phyloP scores from a whole-genome alignment of 83 land plant genomes.

The Thuja plicata region DNA sequence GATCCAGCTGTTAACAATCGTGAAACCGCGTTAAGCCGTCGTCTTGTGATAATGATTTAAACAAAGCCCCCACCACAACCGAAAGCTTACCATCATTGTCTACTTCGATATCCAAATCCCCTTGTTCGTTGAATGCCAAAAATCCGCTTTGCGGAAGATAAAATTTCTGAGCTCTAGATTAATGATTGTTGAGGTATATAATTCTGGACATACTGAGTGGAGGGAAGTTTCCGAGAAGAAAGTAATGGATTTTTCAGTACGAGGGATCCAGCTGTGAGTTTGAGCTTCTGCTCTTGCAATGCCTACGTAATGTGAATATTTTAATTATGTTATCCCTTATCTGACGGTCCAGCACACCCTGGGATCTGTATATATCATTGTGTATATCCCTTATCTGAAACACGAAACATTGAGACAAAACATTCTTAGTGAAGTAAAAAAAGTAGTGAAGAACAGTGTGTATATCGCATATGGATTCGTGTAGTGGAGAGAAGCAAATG shows the following conservation, averaged over 20 bases:
- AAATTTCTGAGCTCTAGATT: too few relatives aligned
- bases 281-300: not conserved
- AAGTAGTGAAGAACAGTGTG: too few relatives aligned
- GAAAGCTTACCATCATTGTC: not conserved
- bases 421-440: not conserved
- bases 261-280: not conserved
- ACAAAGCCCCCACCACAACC: not conserved
- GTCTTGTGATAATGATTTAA: not conserved
- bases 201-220: not conserved
- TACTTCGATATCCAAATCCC: not conserved
- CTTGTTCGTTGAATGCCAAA: not conserved
- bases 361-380: too few relatives aligned
- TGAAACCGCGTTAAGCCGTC: not conserved
- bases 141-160: too few relatives aligned
- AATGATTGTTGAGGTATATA: not conserved
- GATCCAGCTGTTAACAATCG: too few relatives aligned
- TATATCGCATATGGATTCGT: not conserved
- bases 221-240: not conserved
- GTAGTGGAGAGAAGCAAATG: constrained; percentile 25
- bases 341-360: too few relatives aligned
- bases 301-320: not conserved
- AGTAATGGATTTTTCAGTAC: too few relatives aligned
- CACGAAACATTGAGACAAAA: too few relatives aligned
- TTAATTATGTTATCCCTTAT: not conserved
- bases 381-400: too few relatives aligned